Evolutionary conservation across 2,329 filamentous ascomycete species (phyloP), one percentile per base, ranked within the genome.

Genomic region (Stagonosporopsis rhizophila): DNA sequence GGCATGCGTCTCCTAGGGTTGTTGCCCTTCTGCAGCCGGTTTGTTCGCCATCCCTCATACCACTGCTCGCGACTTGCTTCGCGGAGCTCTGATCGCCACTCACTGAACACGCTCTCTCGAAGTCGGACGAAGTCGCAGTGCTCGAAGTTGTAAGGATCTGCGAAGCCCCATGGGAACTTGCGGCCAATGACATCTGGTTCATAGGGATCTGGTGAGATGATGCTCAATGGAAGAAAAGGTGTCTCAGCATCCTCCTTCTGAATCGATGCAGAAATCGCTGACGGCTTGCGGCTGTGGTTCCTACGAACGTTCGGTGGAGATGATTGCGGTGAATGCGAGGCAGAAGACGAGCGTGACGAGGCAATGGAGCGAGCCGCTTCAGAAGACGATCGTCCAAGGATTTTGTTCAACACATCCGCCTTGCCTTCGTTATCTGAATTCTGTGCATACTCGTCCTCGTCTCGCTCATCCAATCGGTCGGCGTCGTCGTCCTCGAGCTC

Each of bases 91-190:
- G 85, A 85, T 46, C 94, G 89, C 95, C 95, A 99, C 71, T 98
- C 94, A 63, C 82, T 87, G 76, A 99, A 99, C 28, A 99, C 90
- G 7, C 89, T 88, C 57, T 98, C 93, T 78, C 95, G 95, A 65
- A 99, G 84, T 60, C 89, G 89, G 52, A 90, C 82, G 75, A 97
- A 99, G 77, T 99, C 95, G 78, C 95, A 99, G 79, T 99, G 95
- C 67, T 90, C 86, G 27, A 88, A 83, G 69, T 98, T 89, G 80
- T 95, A 93, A 0, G 95, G 95, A 71, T 98, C 92, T 4, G 95
- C 95, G 67, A 97, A 96, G 6, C 95, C 95, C 95, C 95, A 99
- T 0, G 95, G 91, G 75, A 98, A 99, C 62, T 89, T 88, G 58
- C 95, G 90, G 41, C 95, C 95, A 58, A 96, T 80, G 15, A 90